A percentile compares a stretch with the other conserved stretches of the same genome.
Conservation (phyloP, 805 yeast species). For the Sugiyamaella mastotermitis region DNA sequence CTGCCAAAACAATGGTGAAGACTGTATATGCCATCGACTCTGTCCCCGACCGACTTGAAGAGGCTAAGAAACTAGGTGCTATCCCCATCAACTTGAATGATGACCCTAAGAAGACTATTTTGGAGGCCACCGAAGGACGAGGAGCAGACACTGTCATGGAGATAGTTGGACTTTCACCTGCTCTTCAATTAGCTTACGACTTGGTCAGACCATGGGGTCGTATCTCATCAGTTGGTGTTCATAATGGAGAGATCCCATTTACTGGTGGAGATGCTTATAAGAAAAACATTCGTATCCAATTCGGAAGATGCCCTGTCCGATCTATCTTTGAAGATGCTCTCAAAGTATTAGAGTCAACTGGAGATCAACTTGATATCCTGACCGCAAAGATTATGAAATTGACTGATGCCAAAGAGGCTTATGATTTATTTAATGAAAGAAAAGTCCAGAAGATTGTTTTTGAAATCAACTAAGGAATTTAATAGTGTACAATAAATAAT, state of each 20-base stretch:
- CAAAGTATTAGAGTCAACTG: slow-evolving; percentile 39
- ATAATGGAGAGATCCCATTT: slow-evolving; percentile 51
- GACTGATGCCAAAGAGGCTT: slow-evolving; percentile 42
- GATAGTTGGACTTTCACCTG: slow-evolving; percentile 57
- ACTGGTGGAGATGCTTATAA: slow-evolving; percentile 51
- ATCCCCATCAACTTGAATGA: slow-evolving; percentile 40
- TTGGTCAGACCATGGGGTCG: slow-evolving; percentile 53
- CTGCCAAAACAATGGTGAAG: slow-evolving; percentile 40
- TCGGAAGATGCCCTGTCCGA: slow-evolving; percentile 61
- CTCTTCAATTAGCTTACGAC: slow-evolving; percentile 46
- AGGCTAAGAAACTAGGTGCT: slow-evolving; percentile 46
- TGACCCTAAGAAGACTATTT: slow-evolving; percentile 34
- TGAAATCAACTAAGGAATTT: too few species aligned
- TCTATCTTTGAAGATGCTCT: slow-evolving; percentile 49
- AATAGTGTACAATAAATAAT: too few species aligned
- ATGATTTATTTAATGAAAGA: slow-evolving; percentile 47
- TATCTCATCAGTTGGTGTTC: slow-evolving; percentile 55
- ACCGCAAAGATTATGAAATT: slow-evolving; percentile 44
- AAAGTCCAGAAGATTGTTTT: slow-evolving; percentile 53
- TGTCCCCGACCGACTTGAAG: slow-evolving; percentile 41
- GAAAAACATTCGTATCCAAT: slow-evolving; percentile 51
- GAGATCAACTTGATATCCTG: slow-evolving; percentile 43
- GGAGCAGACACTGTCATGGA: slow-evolving; percentile 60
- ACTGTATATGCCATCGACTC: slow-evolving; percentile 44
- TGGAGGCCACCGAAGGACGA: slow-evolving; percentile 36